phyloP scores from a whole-genome alignment of 2,329 filamentous ascomycete genomes.

The Hyphodiscus sp. region DNA sequence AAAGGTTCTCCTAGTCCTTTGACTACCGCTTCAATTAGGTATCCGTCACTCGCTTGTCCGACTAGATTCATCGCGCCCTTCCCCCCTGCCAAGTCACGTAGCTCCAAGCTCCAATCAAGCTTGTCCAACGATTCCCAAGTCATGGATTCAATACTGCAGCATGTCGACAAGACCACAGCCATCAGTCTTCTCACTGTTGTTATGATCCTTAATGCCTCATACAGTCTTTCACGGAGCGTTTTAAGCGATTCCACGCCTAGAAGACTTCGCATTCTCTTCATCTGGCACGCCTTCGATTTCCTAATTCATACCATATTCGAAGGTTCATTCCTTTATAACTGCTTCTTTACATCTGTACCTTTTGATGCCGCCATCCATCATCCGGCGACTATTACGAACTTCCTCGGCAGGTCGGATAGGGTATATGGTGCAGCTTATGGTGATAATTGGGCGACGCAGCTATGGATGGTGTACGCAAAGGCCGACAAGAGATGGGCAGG shows the following conservation, averaged over 20 bases:
- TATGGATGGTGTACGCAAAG: conserved; percentile 65
- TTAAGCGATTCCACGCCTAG: conserved; percentile 31
- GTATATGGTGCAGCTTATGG: conserved; percentile 51
- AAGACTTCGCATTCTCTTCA: conserved; percentile 70
- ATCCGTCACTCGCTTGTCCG: too few relatives aligned
- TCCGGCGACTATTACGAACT: conserved; percentile 34
- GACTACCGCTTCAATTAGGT: too few relatives aligned
- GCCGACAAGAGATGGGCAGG: conserved; percentile 59
- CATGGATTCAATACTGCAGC: conserved; percentile 18
- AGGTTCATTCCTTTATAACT: conserved; percentile 87
- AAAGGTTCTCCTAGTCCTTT: too few relatives aligned
- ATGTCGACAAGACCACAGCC: conserved; percentile 55
- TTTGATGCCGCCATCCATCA: conserved; percentile 33
- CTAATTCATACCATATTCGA: conserved; percentile 89
- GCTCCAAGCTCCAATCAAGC: neutral
- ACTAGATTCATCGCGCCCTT: too few relatives aligned
- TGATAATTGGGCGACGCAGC: conserved; percentile 46
- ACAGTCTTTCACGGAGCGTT: conserved; percentile 41
- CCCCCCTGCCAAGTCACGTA: too few relatives aligned
- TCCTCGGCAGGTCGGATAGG: conserved; percentile 40
- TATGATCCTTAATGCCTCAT: conserved; percentile 45
- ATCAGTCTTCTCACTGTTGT: conserved; percentile 51
- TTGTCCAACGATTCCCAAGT: neutral
- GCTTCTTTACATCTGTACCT: conserved; percentile 66
- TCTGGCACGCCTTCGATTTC: conserved; percentile 92